Conservation (phyloP, 2,329 filamentous ascomycete species). For the Pyrenochaeta sp. region DNA sequence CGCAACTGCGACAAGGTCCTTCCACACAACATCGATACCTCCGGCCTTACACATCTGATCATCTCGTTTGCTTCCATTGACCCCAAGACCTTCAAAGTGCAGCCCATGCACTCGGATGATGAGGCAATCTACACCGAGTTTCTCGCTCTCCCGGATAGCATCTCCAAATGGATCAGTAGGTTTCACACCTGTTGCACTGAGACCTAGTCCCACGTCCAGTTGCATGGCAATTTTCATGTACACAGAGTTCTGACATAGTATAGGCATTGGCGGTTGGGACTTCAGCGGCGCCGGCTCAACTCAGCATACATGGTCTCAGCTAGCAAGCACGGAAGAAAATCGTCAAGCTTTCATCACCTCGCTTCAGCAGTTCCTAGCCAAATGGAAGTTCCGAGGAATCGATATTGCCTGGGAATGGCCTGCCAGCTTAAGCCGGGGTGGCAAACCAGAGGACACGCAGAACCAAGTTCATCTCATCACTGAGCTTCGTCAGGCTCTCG, state of each 20-base stretch:
- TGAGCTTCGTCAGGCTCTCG: constrained; percentile 29
- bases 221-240: too few relatives aligned
- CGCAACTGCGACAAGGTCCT: constrained; percentile 28
- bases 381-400: constrained; percentile 53
- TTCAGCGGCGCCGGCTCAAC: constrained; percentile 39
- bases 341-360: constrained; percentile 48
- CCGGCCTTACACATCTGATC: constrained; percentile 33
- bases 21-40: constrained; percentile 29
- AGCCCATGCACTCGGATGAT: constrained; percentile 19
- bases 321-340: constrained; percentile 38
- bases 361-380: constrained; percentile 50
- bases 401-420: constrained; percentile 58
- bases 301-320: constrained; percentile 45
- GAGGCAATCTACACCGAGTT: constrained; percentile 28
- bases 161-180: constrained; percentile 24
- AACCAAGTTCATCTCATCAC: constrained; percentile 30
- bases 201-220: too few relatives aligned
- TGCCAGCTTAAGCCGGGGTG: constrained; percentile 43
- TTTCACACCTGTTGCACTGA: too few relatives aligned
- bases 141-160: constrained; percentile 14
- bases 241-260: background rate
- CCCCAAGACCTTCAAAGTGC: constrained; percentile 39
- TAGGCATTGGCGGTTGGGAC: constrained; percentile 52
- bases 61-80: constrained; percentile 54
- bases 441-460: constrained; percentile 43